Evolutionary conservation across 2,329 filamentous ascomycete genomes (phyloP).

Genomic region (Tolypocladium pustulatum): DNA sequence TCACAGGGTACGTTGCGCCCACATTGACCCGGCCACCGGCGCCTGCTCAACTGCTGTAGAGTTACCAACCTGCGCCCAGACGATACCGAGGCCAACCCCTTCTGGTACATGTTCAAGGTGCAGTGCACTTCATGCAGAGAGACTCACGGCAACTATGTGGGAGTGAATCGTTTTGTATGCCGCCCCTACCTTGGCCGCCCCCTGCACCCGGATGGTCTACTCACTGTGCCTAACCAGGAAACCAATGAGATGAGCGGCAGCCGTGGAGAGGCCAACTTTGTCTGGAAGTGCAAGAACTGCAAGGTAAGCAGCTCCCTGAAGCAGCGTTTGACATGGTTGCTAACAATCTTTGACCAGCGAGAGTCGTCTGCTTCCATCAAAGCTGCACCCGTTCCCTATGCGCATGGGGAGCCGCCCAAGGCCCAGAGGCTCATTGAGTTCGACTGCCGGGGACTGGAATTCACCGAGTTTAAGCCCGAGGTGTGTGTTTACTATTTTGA

Average conservation of each 20-base stretch:
- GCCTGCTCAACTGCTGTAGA: constrained; percentile 32
- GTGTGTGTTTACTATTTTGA: constrained; percentile 31
- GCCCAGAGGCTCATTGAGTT: constrained; percentile 75
- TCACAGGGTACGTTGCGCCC: constrained; percentile 47
- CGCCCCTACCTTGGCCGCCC: neutral
- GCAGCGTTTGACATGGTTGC: neutral
- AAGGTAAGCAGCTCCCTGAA: constrained; percentile 48
- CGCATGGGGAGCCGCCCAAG: constrained; percentile 61
- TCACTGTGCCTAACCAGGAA: constrained; percentile 48
- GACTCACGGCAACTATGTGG: constrained; percentile 75
- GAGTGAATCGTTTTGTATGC: constrained; percentile 78
- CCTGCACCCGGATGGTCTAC: constrained; percentile 3
- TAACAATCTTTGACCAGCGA: constrained; percentile 36
- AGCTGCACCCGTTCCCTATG: constrained; percentile 60
- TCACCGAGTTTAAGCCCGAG: constrained; percentile 82
- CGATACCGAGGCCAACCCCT: constrained; percentile 72
- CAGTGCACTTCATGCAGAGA: constrained; percentile 98
- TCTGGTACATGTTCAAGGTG: constrained; percentile 96
- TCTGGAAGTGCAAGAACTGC: constrained; percentile 99
- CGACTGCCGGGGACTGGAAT: constrained; percentile 89
- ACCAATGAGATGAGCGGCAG: constrained; percentile 85
- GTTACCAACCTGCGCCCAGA: constrained; percentile 82
- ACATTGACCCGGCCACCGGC: neutral
- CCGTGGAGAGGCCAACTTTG: constrained; percentile 93
- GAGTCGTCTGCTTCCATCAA: constrained; percentile 82